phyloP scores from a whole-genome alignment of 2,329 filamentous ascomycete species.

The Arthrobotrys pseudoclavata region DNA sequence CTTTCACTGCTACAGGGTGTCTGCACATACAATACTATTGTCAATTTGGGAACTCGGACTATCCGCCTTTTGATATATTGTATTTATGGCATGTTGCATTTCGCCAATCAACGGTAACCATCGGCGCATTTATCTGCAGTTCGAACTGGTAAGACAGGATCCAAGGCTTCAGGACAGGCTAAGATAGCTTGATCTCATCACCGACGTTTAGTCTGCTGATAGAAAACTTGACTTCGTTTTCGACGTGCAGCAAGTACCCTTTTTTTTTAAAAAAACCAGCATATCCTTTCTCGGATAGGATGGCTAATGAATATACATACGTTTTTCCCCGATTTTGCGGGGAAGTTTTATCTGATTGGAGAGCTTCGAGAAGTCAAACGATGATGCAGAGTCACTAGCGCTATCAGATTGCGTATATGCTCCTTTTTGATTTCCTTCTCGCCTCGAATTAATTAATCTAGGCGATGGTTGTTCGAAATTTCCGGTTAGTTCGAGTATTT shows the following conservation, averaged over 20 bases:
- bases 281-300: constrained; percentile 4
- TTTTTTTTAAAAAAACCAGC: not conserved
- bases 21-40: constrained; percentile 5
- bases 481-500: not conserved
- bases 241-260: not conserved
- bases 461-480: constrained; percentile 1
- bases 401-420: not conserved
- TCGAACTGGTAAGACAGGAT: constrained; percentile 1
- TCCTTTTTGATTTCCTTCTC: not conserved
- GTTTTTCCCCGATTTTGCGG: not conserved
- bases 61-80: not conserved
- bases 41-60: constrained; percentile 6
- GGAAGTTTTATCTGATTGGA: constrained; percentile 3
- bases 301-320: not conserved
- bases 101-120: not conserved
- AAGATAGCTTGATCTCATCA: constrained; percentile 10
- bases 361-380: not conserved
- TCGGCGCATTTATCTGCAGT: constrained; percentile 2
- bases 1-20: constrained; percentile 3
- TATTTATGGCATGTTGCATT: constrained; percentile 1
- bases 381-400: not conserved
- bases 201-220: not conserved
- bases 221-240: not conserved
- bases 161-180: not conserved
- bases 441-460: not conserved